Percentiles rank a stretch among this genome's conserved stretches.
Evolutionary conservation across 1,284 basidiomycete species (phyloP).

Genomic region (Cutaneotrichosporon spelunceum): DNA sequence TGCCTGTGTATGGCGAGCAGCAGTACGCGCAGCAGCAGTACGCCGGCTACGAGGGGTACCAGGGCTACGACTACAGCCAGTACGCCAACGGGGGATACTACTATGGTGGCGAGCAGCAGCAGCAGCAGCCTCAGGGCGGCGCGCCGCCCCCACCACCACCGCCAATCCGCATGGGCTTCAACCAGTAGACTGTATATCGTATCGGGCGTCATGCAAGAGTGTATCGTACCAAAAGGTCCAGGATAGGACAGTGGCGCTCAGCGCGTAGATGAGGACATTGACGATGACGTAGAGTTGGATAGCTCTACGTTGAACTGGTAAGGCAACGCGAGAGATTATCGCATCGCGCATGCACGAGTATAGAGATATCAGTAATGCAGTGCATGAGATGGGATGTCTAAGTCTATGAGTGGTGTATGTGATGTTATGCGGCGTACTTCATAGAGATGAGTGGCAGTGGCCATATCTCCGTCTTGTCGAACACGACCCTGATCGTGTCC

Average conservation of each 20-base stretch:
- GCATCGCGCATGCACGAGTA: no score
- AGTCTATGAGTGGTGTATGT: constrained; percentile 10
- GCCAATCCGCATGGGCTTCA: constrained; percentile 47
- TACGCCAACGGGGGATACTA: constrained; percentile 2
- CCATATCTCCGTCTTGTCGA: constrained; percentile 26
- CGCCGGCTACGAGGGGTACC: constrained; percentile 20
- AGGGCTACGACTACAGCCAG: constrained; percentile 23
- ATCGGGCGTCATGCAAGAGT: constrained; percentile 1
- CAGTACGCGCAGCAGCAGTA: constrained; percentile 16
- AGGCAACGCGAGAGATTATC: no score
- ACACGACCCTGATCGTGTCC: constrained; percentile 30
- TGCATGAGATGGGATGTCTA: constrained; percentile 15
- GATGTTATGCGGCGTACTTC: constrained; percentile 1
- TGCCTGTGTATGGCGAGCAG: constrained; percentile 15
- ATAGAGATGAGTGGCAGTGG: constrained; percentile 24
- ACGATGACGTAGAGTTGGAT: no score
- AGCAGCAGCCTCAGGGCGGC: constrained; percentile 19
- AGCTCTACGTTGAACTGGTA: no score
- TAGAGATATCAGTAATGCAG: constrained; percentile 19
- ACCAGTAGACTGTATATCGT: constrained; percentile 14
- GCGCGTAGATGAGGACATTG: no score
- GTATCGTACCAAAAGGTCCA: neutral
- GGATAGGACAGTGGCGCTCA: no score
- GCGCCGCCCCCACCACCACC: constrained; percentile 38
- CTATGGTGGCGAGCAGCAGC: constrained; percentile 11